Evolutionary conservation across 1,139 yeast genomes (phyloP).

Genomic region (Candida mesenterica): DNA sequence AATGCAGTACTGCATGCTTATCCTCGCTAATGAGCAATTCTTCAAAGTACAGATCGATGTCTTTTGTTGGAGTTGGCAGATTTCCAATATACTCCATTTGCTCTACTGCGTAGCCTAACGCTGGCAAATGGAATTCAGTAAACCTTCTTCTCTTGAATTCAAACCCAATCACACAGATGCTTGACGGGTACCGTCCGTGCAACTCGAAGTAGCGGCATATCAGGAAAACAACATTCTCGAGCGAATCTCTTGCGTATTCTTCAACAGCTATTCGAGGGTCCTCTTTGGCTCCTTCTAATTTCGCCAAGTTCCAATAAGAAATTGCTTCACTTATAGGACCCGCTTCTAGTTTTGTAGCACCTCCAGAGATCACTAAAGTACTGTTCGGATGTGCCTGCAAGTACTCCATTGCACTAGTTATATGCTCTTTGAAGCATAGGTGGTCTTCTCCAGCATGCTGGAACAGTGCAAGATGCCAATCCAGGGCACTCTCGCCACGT

Average conservation of each 20-base stretch:
- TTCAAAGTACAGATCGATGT: conserved; percentile 32
- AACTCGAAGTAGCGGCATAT: conserved; percentile 55
- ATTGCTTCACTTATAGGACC: conserved; percentile 61
- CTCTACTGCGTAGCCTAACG: conserved; percentile 8
- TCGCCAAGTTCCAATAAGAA: conserved; percentile 49
- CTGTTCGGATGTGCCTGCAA: conserved; percentile 29
- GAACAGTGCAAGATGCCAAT: conserved; percentile 67
- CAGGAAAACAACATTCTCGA: conserved; percentile 71
- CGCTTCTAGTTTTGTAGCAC: conserved; percentile 58
- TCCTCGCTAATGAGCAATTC: conserved; percentile 49
- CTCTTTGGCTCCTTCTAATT: conserved; percentile 3
- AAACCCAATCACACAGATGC: conserved; percentile 64
- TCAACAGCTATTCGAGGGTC: conserved; percentile 40
- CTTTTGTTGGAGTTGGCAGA: conserved; percentile 43
- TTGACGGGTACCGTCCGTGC: conserved; percentile 46
- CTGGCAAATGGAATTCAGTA: conserved; percentile 48
- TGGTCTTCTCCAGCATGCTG: conserved; percentile 72
- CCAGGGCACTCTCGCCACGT: conserved; percentile 39
- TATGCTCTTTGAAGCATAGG: conserved; percentile 63
- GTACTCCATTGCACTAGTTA: conserved; percentile 35
- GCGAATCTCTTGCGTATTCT: conserved; percentile 77
- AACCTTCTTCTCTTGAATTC: conserved; percentile 69
- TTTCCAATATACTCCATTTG: conserved; percentile 54
- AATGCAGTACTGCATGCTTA: conserved; percentile 54
- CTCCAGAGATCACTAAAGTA: conserved; percentile 63